Base-by-base conservation (phyloP, 768 basidiomycete species). In the Mycena albidolilacea region DNA sequence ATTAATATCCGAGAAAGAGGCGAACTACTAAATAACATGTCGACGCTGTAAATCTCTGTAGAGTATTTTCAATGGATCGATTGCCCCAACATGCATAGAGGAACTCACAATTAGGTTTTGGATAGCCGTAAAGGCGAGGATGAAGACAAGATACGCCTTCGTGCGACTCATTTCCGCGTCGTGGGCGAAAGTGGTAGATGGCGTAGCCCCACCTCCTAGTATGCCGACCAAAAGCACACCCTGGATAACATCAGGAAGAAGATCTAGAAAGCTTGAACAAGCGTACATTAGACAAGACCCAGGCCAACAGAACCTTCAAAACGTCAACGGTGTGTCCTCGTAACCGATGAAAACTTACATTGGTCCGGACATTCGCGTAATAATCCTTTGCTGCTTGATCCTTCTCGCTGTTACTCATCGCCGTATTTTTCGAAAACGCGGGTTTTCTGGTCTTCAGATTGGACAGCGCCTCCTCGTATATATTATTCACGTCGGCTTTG, bases 281-380 rank as follows among this genome's bases (percentile, higher is more conserved):
- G 78, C 88, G 75, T 76, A 95, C 95, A 78, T 97, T 97, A 37
- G 94, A 93, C 72, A 97, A 78, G 5, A 94, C 94, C 96, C 96
- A 97, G 4, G 88, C 84, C 67, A 97, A 84, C 55, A 97, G 81
- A 43, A 93, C 89, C 89, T 91, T 63, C 41, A 70, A 41, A n/a
- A 8, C 6, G 44, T 64, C 30, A 74, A 23, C 67, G 15, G 23
- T 5, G 21, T n/a, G 14, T 14, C 66, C 11, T 19, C 39, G 55
- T n/a, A 54, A 11, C 58, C 11, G 0, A n/a, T 17, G n/a, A 14
- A 54, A 52, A 77, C 79, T 64, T 67, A 87, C 93, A 82, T 96
- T 96, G 8, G 95, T 96, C 74, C 95, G 85, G 66, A 97, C 94
- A 77, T 91, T 92, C 0, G 95, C 94, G 80, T 96, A 97, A 82